These are phyloP conservation scores for Penicillium sp. DNA, from an alignment of 2,329 filamentous ascomycete genomes.

Conservation along the genomic window DNA sequence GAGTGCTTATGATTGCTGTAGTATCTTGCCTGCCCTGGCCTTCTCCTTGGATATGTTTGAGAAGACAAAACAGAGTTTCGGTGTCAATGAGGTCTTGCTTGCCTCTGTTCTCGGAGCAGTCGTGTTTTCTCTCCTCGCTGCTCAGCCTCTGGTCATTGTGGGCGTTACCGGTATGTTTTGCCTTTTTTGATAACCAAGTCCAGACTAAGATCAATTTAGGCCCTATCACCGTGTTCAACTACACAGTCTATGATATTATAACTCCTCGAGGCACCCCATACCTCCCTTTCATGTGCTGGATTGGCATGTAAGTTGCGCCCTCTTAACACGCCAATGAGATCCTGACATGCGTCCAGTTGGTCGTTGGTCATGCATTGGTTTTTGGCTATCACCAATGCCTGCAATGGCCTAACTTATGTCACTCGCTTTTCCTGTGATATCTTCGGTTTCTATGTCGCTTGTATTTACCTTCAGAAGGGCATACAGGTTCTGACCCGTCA, in stretches of 20 bases:
- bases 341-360: slow-evolving; percentile 54
- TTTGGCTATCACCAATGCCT: slow-evolving; percentile 77
- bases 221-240: slow-evolving; percentile 93
- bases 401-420: slow-evolving; percentile 83
- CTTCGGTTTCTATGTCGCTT: slow-evolving; percentile 89
- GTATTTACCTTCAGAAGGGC: slow-evolving; percentile 87
- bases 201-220: slow-evolving; percentile 39
- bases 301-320: slow-evolving; percentile 59
- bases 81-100: slow-evolving; percentile 86
- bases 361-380: slow-evolving; percentile 79
- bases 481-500: slow-evolving; percentile 78
- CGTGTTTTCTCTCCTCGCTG: slow-evolving; percentile 73
- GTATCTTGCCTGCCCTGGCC: slow-evolving; percentile 78
- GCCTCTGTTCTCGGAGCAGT: slow-evolving; percentile 77
- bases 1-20: slow-evolving; percentile 35
- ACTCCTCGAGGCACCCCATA: slow-evolving; percentile 71
- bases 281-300: slow-evolving; percentile 87
- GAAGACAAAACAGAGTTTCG: slow-evolving; percentile 77
- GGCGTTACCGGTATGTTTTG: slow-evolving; percentile 65
- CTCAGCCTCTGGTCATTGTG: slow-evolving; percentile 84
- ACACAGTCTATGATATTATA: slow-evolving; percentile 89
- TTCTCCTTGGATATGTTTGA: slow-evolving; percentile 93
- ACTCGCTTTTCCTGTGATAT: slow-evolving; percentile 90
- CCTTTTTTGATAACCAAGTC: background rate
- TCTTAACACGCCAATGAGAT: background rate